Percentiles rank a stretch among this genome's conserved stretches.
Evolutionary conservation across 345 rosid genomes (phyloP).

Genomic region (Pseudoturritis turrita): DNA sequence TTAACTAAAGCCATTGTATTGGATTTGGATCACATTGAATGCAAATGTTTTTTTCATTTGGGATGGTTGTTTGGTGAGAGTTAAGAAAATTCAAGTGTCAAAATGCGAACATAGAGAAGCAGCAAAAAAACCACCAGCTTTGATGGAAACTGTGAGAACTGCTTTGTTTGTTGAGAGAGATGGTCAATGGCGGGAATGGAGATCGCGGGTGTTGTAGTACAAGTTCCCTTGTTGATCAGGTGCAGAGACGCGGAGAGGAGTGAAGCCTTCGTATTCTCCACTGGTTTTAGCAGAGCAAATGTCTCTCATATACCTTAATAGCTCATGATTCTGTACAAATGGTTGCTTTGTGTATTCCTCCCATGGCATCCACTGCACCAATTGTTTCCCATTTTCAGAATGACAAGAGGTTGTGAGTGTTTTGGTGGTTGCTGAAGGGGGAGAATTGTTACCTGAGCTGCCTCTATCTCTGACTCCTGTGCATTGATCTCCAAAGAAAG

Average conservation of each 20-base stretch:
- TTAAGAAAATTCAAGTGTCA: neutral
- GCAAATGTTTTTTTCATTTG: slow-evolving; percentile 6
- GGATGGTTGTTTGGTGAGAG: neutral
- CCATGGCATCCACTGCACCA: slow-evolving; percentile 74
- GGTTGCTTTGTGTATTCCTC: slow-evolving; percentile 38
- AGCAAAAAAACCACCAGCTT: slow-evolving; percentile 8
- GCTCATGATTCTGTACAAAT: slow-evolving; percentile 30
- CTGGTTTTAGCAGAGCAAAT: slow-evolving; percentile 38
- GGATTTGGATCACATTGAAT: slow-evolving; percentile 9
- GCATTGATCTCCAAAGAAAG: slow-evolving; percentile 54
- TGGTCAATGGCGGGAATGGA: slow-evolving; percentile 18
- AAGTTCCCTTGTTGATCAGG: slow-evolving; percentile 21
- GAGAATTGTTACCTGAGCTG: slow-evolving; percentile 48
- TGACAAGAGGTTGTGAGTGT: neutral
- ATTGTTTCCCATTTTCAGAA: slow-evolving; percentile 8
- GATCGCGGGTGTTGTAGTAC: slow-evolving; percentile 33
- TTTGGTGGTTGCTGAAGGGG: neutral
- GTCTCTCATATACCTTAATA: slow-evolving; percentile 28
- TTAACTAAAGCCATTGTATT: slow-evolving; percentile 15
- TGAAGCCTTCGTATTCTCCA: slow-evolving; percentile 30
- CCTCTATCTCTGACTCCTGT: slow-evolving; percentile 77
- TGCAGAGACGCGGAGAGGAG: slow-evolving; percentile 29
- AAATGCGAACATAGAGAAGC: slow-evolving; percentile 8
- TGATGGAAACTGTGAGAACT: neutral
- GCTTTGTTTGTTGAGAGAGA: neutral